These are phyloP conservation scores for Xylaria flabelliformis DNA, from an alignment of 495 filamentous ascomycete genomes.

Conservation along the genomic window DNA sequence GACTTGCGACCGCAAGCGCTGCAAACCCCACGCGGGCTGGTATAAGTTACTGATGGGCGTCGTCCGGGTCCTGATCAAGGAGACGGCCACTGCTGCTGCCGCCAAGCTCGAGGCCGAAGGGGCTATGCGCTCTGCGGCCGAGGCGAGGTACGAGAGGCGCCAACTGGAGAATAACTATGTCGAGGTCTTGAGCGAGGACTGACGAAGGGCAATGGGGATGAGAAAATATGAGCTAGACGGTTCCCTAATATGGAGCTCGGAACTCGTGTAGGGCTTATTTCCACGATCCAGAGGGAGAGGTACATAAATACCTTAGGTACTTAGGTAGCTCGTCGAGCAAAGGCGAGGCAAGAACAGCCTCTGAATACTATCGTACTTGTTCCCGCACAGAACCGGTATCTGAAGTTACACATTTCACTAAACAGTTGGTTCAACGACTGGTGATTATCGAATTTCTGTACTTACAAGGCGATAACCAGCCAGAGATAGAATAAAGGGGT, in stretches of 20 bases:
- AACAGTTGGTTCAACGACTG: background rate
- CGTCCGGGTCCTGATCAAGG: slow-evolving; percentile 51
- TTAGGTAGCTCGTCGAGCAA: background rate
- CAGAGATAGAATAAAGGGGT: background rate
- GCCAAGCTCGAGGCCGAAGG: slow-evolving; percentile 51
- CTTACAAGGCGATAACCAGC: background rate
- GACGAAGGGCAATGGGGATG: background rate
- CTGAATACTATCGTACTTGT: background rate
- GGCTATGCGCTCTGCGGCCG: slow-evolving; percentile 48
- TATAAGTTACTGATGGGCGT: slow-evolving; percentile 48
- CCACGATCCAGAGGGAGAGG: background rate
- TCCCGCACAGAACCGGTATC: background rate
- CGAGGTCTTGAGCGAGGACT: slow-evolving; percentile 35
- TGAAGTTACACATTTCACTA: background rate
- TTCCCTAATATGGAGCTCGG: background rate
- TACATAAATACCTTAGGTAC: too few species aligned
- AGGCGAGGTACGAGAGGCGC: slow-evolving; percentile 45
- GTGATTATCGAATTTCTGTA: background rate
- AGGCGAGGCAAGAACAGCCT: background rate
- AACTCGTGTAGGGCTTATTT: background rate
- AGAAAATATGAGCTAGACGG: background rate
- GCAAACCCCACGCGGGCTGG: slow-evolving; percentile 55
- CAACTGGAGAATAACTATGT: slow-evolving; percentile 49
- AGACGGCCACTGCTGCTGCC: slow-evolving; percentile 51
- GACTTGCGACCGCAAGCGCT: slow-evolving; percentile 57